Percentiles rank a stretch among this genome's conserved stretches.
Conservation (phyloP, 495 filamentous ascomycete species). For the Cryomyces minteri region DNA sequence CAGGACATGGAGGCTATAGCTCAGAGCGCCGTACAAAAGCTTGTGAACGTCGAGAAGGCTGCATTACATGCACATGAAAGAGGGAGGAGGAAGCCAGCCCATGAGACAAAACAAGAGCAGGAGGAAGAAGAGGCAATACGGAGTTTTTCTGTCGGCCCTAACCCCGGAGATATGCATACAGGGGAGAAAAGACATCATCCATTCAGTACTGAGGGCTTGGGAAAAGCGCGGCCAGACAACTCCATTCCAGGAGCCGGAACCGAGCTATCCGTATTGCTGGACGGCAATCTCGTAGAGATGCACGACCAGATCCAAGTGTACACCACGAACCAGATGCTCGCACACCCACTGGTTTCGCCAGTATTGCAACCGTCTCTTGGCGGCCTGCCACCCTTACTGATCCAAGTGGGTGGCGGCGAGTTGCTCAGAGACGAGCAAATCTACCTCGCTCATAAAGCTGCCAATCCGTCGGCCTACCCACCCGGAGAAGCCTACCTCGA, state of each 20-base stretch:
- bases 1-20: slow-evolving; percentile 33
- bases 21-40: neutral
- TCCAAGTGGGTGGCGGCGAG: slow-evolving; percentile 76
- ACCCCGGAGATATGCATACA: neutral
- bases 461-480: slow-evolving; percentile 55
- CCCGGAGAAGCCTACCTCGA: slow-evolving; percentile 46
- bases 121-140: slow-evolving; percentile 14
- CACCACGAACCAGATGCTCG: slow-evolving; percentile 67
- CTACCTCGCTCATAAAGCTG: slow-evolving; percentile 86
- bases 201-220: neutral
- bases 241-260: neutral
- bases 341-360: slow-evolving; percentile 80
- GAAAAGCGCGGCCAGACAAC: slow-evolving; percentile 1
- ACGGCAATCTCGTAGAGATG: slow-evolving; percentile 48
- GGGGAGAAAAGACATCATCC: neutral
- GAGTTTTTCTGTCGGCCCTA: slow-evolving; percentile 22
- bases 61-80: slow-evolving; percentile 1
- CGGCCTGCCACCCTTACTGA: slow-evolving; percentile 70
- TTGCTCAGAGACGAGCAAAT: slow-evolving; percentile 85
- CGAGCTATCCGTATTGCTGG: slow-evolving; percentile 41
- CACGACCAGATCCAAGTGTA: slow-evolving; percentile 96
- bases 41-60: neutral
- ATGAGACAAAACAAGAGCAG: slow-evolving; percentile 10
- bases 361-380: slow-evolving; percentile 71
- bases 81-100: slow-evolving; percentile 9